Conservation (phyloP, 768 basidiomycete species). For the Podaxis sp. region DNA sequence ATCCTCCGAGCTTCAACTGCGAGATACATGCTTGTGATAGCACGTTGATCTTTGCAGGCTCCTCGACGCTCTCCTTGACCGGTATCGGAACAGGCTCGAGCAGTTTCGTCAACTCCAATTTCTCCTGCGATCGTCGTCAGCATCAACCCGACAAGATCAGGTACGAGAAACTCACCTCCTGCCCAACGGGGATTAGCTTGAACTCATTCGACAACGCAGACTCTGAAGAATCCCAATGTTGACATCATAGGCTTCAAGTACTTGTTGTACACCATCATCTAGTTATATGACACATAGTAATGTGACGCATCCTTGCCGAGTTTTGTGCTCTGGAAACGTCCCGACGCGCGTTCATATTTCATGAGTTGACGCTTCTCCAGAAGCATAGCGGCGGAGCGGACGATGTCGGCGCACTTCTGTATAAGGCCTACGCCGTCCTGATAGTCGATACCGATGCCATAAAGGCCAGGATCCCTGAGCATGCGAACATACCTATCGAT, state of each 20-base stretch:
- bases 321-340: conserved; percentile 90
- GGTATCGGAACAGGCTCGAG: conserved; percentile 96
- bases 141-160: conserved; percentile 27
- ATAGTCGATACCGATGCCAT: conserved; percentile 88
- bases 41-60: too few species aligned
- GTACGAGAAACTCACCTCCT: conserved; percentile 13
- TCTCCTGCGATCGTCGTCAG: conserved; percentile 61
- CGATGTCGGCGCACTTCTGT: conserved; percentile 93
- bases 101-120: conserved; percentile 86
- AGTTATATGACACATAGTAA: conserved; percentile 93
- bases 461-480: conserved; percentile 85
- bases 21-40: conserved; percentile 96
- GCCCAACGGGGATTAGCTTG: conserved; percentile 48
- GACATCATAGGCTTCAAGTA: conserved; percentile 88
- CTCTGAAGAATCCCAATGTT: conserved; percentile 87
- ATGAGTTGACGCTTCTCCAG: conserved; percentile 93
- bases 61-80: conserved; percentile 95
- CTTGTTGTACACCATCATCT: conserved; percentile 97
- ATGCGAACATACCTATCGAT: conserved; percentile 84
- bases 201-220: conserved; percentile 94
- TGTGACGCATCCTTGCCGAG: conserved; percentile 92
- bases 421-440: conserved; percentile 62
- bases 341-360: conserved; percentile 89
- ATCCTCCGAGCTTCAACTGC: conserved; percentile 82
- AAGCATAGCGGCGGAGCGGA: conserved; percentile 89